Conservation (phyloP, 108 stramenopile genomes). For the Epipyxis sp. region DNA sequence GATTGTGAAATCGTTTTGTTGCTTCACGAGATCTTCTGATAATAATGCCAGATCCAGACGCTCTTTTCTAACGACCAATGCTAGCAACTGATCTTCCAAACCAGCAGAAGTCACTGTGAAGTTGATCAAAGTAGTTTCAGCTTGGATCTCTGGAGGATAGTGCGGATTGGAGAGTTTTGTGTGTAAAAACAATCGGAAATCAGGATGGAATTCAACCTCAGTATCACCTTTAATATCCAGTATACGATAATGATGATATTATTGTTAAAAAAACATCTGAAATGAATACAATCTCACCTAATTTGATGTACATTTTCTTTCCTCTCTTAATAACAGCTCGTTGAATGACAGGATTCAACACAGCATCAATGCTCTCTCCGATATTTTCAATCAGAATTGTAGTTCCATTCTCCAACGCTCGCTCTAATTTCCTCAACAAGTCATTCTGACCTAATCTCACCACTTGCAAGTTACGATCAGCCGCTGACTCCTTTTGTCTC, state of each 20-base stretch:
- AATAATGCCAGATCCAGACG: slow-evolving; percentile 65
- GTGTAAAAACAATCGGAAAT: slow-evolving; percentile 75
- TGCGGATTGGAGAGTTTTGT: slow-evolving; percentile 72
- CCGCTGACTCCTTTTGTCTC: slow-evolving; percentile 21
- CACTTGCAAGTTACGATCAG: slow-evolving; percentile 57
- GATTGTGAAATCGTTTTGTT: slow-evolving; percentile 75
- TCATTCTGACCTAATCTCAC: slow-evolving; percentile 67
- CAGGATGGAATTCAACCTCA: slow-evolving; percentile 71
- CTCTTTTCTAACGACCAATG: slow-evolving; percentile 69
- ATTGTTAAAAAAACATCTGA: no score
- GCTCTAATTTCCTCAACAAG: slow-evolving; percentile 64
- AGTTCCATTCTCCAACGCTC: slow-evolving; percentile 63
- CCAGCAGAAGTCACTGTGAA: slow-evolving; percentile 72
- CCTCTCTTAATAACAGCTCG: slow-evolving; percentile 72
- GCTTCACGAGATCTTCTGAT: slow-evolving; percentile 60
- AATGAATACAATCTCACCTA: no score
- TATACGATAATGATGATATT: no score
- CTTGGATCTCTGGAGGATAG: slow-evolving; percentile 78
- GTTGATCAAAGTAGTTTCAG: slow-evolving; percentile 71
- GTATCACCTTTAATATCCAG: no score
- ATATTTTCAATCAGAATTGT: slow-evolving; percentile 72
- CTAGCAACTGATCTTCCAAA: slow-evolving; percentile 73
- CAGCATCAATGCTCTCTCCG: slow-evolving; percentile 67
- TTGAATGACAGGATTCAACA: slow-evolving; percentile 69
- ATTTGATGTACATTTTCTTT: slow-evolving; percentile 59